Conservation (phyloP, 148 eudicot genomes). For the Arctostaphylos glauca region DNA sequence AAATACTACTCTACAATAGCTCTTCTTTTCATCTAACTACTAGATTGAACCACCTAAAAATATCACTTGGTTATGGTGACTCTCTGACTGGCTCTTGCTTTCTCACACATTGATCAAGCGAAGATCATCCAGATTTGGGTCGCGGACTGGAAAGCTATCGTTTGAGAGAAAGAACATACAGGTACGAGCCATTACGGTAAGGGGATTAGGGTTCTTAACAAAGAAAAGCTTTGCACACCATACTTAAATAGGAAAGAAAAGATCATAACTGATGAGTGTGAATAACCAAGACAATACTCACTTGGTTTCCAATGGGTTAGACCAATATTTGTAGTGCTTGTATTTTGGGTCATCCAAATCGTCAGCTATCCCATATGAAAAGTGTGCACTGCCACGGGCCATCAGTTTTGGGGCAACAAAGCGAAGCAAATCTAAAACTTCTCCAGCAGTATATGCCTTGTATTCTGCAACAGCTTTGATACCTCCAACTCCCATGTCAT, state of each 20-base stretch:
- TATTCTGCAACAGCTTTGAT: constrained; percentile 80
- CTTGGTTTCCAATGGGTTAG: constrained; percentile 93
- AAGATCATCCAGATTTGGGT: too few relatives aligned
- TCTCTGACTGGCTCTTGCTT: too few relatives aligned
- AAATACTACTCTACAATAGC: too few relatives aligned
- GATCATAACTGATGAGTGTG: not conserved
- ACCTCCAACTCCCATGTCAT: constrained; percentile 94
- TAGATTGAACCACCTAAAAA: too few relatives aligned
- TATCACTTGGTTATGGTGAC: too few relatives aligned
- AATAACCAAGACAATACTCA: constrained; percentile 25
- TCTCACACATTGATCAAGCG: too few relatives aligned
- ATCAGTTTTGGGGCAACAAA: constrained; percentile 94
- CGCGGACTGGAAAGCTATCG: too few relatives aligned
- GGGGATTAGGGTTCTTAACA: not conserved
- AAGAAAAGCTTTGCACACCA: not conserved
- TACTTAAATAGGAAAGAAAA: not conserved
- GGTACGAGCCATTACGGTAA: too few relatives aligned
- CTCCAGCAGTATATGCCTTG: constrained; percentile 74
- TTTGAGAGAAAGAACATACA: too few relatives aligned
- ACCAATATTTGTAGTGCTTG: constrained; percentile 84
- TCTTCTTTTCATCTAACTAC: too few relatives aligned
- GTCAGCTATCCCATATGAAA: constrained; percentile 90
- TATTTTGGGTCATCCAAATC: constrained; percentile 84
- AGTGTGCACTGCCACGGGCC: constrained; percentile 82
- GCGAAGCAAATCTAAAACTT: constrained; percentile 64